Evolutionary conservation across 352 stramenopile species (phyloP).

Genomic region (Globisporangium nunn): DNA sequence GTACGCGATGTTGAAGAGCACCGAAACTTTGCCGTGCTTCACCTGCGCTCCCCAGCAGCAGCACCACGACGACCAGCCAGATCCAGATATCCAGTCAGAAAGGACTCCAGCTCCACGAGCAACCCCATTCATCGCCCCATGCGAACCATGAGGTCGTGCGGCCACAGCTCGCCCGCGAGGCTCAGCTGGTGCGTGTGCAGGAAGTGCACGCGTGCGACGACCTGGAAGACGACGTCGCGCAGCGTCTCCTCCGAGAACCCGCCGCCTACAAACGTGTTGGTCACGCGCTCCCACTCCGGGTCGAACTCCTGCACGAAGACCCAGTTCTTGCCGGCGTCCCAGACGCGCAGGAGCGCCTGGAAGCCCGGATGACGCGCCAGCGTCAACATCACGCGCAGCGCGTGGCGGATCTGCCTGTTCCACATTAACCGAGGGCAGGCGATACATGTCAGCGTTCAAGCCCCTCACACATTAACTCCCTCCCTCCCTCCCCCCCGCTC

Average conservation of each 20-base stretch:
- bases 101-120: too few species aligned
- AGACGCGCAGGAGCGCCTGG: constrained; percentile 40
- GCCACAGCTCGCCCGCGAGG: constrained; percentile 38
- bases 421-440: too few species aligned
- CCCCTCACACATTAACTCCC: too few species aligned
- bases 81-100: too few species aligned
- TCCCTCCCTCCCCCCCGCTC: too few species aligned
- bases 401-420: constrained; percentile 39
- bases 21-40: constrained; percentile 24
- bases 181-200: constrained; percentile 46
- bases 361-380: constrained; percentile 27
- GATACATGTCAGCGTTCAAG: too few species aligned
- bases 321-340: constrained; percentile 42
- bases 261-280: constrained; percentile 13
- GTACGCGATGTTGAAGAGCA: constrained; percentile 34
- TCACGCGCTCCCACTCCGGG: constrained; percentile 21
- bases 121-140: too few species aligned
- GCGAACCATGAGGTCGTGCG: constrained; percentile 43
- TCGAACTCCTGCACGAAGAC: constrained; percentile 52
- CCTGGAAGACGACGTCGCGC: constrained; percentile 38
- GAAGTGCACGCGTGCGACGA: constrained; percentile 48
- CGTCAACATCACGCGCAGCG: constrained; percentile 25
- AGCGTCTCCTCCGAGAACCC: constrained; percentile 37
- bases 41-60: constrained; percentile 17
- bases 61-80: too few species aligned